These are phyloP conservation scores for Candida hungchunana DNA, from an alignment of 805 yeast genomes.

Conservation along the genomic window DNA sequence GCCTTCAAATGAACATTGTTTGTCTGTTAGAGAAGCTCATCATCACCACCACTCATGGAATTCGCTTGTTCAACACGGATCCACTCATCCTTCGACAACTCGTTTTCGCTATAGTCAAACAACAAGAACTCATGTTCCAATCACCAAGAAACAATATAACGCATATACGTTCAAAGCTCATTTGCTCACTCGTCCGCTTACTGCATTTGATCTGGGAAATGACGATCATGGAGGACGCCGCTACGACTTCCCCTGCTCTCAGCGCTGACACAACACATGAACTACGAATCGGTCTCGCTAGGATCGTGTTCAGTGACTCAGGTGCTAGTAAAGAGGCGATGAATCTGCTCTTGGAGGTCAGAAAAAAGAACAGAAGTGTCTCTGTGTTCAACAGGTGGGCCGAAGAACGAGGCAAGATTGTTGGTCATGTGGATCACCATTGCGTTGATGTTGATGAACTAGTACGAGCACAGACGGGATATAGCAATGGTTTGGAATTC, in stretches of 20 bases:
- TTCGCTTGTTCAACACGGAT: constrained; percentile 19
- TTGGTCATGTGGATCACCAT: constrained; percentile 33
- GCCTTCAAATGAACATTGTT: constrained; percentile 42
- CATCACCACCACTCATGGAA: constrained; percentile 17
- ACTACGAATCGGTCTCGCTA: constrained; percentile 45
- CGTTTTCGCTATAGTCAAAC: constrained; percentile 26
- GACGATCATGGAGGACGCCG: constrained; percentile 8
- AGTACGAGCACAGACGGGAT: constrained; percentile 38
- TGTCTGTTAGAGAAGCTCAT: constrained; percentile 43
- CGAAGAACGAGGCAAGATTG: constrained; percentile 36
- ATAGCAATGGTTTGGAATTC: constrained; percentile 57
- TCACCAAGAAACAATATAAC: constrained; percentile 23
- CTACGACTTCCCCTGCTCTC: constrained; percentile 15
- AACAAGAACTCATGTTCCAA: constrained; percentile 30
- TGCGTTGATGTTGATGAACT: constrained; percentile 18
- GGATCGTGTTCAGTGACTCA: constrained; percentile 48
- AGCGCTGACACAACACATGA: constrained; percentile 37
- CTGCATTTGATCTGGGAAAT: constrained; percentile 26
- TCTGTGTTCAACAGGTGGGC: constrained; percentile 41
- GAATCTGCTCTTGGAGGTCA: constrained; percentile 33
- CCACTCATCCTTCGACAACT: constrained; percentile 22
- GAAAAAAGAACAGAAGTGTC: constrained; percentile 27
- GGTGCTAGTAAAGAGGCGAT: constrained; percentile 37
- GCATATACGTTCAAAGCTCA: constrained; percentile 20
- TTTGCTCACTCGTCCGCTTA: constrained; percentile 18